Evolutionary conservation across 2,329 filamentous ascomycete genomes (phyloP), one percentile per base, ranked within the genome.

Genomic region (Tolypocladium tundrense): DNA sequence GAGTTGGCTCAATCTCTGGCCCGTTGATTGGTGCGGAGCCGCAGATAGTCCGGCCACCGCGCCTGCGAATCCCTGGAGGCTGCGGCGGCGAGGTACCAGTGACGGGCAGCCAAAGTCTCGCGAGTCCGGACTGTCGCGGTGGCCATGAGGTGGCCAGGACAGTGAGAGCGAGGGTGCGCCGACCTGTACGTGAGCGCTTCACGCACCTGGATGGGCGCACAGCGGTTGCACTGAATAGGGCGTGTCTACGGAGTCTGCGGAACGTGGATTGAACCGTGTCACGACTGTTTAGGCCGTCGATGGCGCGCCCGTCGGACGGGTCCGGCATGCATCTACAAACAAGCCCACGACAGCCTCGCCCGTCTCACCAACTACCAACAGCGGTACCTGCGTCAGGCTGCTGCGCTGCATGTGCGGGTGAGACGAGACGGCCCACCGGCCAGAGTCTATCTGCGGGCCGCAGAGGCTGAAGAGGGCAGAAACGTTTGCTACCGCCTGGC

Each of bases 11-110:
- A 40, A 57, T 61, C 64, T 55, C 11, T 11, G 51, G 14, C 9
- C 13, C 3, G 37, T 9, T 61, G 27, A 69, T 71, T 71, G 65
- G 69, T 0, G 55, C 69, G 69, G 69, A 59, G 45, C 11, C 27
- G 35, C 13, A 43, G 66, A 70, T 68, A 65, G 65, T 71, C 69
- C 69, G 69, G 48, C 55, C 54, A 54, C 66, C 64, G 67, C 58
- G 52, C 57, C 59, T 45, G 53, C 41, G 39, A 40, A 31, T 65
- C 64, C 65, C 54, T 56, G 58, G 39, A 24, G 19, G 24, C 33
- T 37, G 27, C 54, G n/a, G 54, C 52, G n/a, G 37, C 37, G 33
- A 54, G 52, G 52, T 54, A 54, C 52, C 52, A 16, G 52, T 14
- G 27, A 50, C 45, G 3, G 14, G 14, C 45, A 9, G 14, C 27